phyloP scores from a whole-genome alignment of 305 asterid species.

The Solanum hybrid region DNA sequence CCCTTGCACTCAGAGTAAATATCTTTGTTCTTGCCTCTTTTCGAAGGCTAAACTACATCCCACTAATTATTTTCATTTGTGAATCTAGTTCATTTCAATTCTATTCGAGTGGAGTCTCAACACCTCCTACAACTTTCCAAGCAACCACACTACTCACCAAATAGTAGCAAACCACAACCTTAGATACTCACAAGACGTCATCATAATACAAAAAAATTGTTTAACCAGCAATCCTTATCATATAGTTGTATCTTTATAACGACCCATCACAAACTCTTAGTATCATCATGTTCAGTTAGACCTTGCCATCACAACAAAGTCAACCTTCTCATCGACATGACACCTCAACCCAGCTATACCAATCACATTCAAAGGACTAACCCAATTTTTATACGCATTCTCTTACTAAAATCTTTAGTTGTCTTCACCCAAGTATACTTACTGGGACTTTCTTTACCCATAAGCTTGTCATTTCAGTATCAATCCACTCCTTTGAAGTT shows the following conservation, averaged over 20 bases:
- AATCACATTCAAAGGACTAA: neutral
- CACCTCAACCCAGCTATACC: neutral
- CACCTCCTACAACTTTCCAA: neutral
- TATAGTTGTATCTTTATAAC: neutral
- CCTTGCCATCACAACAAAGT: neutral
- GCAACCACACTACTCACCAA: neutral
- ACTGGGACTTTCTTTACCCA: neutral
- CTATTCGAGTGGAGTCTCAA: neutral
- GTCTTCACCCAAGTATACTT: neutral
- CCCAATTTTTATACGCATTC: too few species aligned
- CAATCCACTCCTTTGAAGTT: neutral
- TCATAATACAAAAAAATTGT: too few species aligned
- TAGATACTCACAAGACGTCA: neutral
- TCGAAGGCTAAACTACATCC: neutral
- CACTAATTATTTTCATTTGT: neutral
- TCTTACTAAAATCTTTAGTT: too few species aligned
- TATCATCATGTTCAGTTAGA: neutral
- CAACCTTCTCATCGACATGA: neutral
- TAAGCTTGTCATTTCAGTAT: neutral
- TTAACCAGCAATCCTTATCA: neutral
- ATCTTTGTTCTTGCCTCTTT: neutral
- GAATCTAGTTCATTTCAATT: neutral
- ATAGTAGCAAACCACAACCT: neutral
- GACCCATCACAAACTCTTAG: neutral
- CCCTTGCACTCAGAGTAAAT: neutral